Conservation (phyloP, 2,329 filamentous ascomycete genomes). For the Xylariales sp. region DNA sequence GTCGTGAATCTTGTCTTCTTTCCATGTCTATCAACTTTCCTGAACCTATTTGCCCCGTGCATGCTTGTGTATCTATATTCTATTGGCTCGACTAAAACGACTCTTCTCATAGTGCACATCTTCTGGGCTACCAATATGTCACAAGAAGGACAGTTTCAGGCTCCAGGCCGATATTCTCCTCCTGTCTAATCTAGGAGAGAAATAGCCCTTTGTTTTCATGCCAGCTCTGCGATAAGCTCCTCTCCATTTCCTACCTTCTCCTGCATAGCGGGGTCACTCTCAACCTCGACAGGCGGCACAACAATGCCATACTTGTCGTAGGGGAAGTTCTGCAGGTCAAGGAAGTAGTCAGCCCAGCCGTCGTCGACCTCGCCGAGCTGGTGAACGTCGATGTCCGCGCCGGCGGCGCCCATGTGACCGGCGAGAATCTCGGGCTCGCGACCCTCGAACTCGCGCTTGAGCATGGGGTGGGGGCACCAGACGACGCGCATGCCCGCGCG, state of each 20-base stretch:
- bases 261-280: conserved; percentile 38
- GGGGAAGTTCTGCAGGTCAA: conserved; percentile 49
- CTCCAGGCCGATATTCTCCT: no score
- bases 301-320: conserved; percentile 56
- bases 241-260: conserved; percentile 25
- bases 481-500: conserved; percentile 92
- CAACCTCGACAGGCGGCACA: conserved; percentile 38
- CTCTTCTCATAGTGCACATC: no score
- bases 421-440: conserved; percentile 80
- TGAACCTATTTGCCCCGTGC: no score
- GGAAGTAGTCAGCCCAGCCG: conserved; percentile 56
- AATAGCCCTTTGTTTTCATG: no score
- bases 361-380: conserved; percentile 54
- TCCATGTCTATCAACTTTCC: no score
- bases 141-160: no score
- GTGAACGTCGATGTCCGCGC: conserved; percentile 44
- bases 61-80: no score
- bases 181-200: no score
- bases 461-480: conserved; percentile 81
- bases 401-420: conserved; percentile 69
- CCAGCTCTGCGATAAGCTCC: conserved; percentile 16
- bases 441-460: conserved; percentile 72
- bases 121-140: no score
- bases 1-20: no score
- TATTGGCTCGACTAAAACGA: no score